Base-by-base conservation (phyloP, 306 rosid genomes). In the Pyrus pyrifolia region DNA sequence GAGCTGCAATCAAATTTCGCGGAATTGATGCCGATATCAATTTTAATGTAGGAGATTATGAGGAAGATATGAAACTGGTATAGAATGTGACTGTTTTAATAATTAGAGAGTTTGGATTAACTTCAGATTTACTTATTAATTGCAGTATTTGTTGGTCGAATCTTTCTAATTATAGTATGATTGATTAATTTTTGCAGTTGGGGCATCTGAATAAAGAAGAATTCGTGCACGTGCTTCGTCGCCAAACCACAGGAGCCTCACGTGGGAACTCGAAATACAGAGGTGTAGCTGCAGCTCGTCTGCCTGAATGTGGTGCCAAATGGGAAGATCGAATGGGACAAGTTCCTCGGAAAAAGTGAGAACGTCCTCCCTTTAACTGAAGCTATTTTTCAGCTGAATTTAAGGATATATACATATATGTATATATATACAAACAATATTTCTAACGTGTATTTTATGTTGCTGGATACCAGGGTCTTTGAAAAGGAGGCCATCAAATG, bases 21-120 rank as follows among this genome's bases (percentile, higher is more conserved):
- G 91, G 91, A 73, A 74, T 85, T 11, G 87, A 88, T 38, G 91
- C 91, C 8, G 91, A 88, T 77, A 88, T 88, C 74, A 88, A 88
- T 77, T 88, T 81, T 35, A 69, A 33, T 3, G 42, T 81, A 38
- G 72, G 13, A 35, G 89, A 88, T 64, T 88, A 88, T 65, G 87
- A 71, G 8, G 87, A 88, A 65, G 91, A 88, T 57, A 73, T 85
- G 84, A 83, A 79, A 51, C 89, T 79, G 79, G 91, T 85, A 62
- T 23, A 27, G 59, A 72, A 58, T 42, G 14, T 31, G 51, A 8
- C 5, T 61, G 27, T 33, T 70, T 44, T 46, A 46, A n/a, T 23
- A 5, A 76, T 15, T 72, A 21, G 4, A 7, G 8, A 64, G 59
- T 46, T 40, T 53, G 55, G 27, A 19, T 52, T 33, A 17, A 2